These are phyloP conservation scores for Pyrus pyrifolia DNA, from an alignment of 306 rosid genomes.

Conservation along the genomic window DNA sequence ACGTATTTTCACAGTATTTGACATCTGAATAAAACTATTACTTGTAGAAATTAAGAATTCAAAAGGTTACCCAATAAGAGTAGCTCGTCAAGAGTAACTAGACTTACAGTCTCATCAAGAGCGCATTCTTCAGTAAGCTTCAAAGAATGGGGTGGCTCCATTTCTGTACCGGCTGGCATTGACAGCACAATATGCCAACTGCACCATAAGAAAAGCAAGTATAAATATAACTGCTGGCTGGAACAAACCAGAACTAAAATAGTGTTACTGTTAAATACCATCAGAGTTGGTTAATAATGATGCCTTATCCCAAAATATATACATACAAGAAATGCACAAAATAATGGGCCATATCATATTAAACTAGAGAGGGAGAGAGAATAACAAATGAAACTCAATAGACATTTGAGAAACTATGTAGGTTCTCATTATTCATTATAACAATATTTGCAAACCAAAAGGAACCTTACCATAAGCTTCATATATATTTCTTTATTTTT, in stretches of 20 bases:
- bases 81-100: slow-evolving; percentile 4
- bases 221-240: background rate
- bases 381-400: background rate
- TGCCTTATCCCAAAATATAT: background rate
- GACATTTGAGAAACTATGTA: background rate
- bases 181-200: slow-evolving; percentile 73
- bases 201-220: slow-evolving; percentile 22
- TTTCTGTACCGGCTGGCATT: slow-evolving; percentile 52
- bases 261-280: background rate
- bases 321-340: background rate
- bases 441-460: background rate
- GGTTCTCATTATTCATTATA: background rate
- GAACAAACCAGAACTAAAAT: background rate
- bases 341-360: background rate
- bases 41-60: background rate
- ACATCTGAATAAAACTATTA: background rate
- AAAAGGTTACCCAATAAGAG: background rate
- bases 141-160: slow-evolving; percentile 66
- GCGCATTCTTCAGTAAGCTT: slow-evolving; percentile 50
- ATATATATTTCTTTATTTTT: too few species aligned
- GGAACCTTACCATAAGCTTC: background rate
- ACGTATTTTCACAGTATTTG: background rate
- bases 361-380: background rate
- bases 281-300: background rate
- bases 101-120: slow-evolving; percentile 68